Evolutionary conservation across 192 early-diverging fungal species (phyloP).

Genomic region (Coemansia erecta): DNA sequence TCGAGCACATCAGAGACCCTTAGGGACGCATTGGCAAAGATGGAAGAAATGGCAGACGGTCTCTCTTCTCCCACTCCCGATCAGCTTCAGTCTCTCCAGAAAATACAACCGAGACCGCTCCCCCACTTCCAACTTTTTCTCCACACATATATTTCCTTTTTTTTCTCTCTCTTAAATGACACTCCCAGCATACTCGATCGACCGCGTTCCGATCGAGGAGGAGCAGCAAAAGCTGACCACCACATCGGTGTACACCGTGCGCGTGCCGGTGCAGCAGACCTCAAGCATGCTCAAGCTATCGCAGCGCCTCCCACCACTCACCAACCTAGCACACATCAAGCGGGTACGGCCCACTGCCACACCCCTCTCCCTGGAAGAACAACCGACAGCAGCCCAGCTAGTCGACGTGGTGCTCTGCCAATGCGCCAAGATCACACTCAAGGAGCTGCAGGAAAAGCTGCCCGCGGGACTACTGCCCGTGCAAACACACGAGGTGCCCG

Average conservation of each 20-base stretch:
- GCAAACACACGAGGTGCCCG: constrained; percentile 48
- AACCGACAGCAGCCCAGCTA: background rate
- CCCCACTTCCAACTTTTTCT: no score
- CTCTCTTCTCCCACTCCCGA: no score
- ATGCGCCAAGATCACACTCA: constrained; percentile 18
- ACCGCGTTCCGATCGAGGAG: constrained; percentile 30
- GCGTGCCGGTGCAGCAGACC: constrained; percentile 14
- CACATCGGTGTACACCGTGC: constrained; percentile 26
- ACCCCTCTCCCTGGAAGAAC: no score
- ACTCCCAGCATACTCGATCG: constrained; percentile 3
- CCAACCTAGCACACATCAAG: constrained; percentile 42
- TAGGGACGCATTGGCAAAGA: no score
- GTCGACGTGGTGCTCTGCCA: constrained; percentile 37
- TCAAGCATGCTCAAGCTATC: constrained; percentile 23
- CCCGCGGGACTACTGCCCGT: constrained; percentile 12
- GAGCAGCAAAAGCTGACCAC: constrained; percentile 37
- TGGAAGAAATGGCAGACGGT: no score
- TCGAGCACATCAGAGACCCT: no score
- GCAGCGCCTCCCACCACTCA: constrained; percentile 25
- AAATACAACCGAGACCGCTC: no score
- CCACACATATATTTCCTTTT: background rate
- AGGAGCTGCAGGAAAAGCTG: no score
- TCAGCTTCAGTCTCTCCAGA: no score
- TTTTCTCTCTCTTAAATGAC: background rate
- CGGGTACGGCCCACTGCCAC: no score